These are phyloP conservation scores for Tolypocladium ophioglossoides DNA, from an alignment of 2,329 filamentous ascomycete species.

Conservation along the genomic window DNA sequence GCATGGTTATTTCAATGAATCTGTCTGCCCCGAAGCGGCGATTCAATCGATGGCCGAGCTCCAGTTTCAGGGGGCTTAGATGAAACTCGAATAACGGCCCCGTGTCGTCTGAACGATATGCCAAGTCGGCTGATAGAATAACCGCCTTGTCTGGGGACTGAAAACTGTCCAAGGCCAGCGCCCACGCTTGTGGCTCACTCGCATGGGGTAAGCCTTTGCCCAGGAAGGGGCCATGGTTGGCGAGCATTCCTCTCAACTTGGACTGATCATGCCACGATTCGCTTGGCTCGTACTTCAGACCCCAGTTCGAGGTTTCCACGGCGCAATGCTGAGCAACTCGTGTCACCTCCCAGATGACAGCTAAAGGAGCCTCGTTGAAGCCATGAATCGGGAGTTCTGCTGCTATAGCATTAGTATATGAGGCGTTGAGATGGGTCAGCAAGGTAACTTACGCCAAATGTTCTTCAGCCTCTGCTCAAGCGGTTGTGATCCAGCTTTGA, in stretches of 20 bases:
- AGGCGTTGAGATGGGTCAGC: neutral
- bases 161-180: conserved; percentile 27
- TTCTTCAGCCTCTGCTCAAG: conserved; percentile 18
- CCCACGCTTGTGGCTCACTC: conserved; percentile 34
- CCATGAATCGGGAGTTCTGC: conserved; percentile 26
- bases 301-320: conserved; percentile 25
- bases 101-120: conserved; percentile 19
- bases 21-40: conserved; percentile 48
- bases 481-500: neutral
- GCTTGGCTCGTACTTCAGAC: conserved; percentile 22
- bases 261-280: conserved; percentile 32
- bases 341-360: conserved; percentile 41
- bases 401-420: conserved; percentile 6
- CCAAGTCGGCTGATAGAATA: conserved; percentile 31
- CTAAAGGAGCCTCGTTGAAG: conserved; percentile 34
- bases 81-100: conserved; percentile 34
- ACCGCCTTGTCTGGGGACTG: conserved; percentile 25
- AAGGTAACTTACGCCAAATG: conserved; percentile 28
- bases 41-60: conserved; percentile 38
- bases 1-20: conserved; percentile 45
- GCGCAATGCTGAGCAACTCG: conserved; percentile 35
- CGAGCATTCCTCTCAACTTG: conserved; percentile 30
- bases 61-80: conserved; percentile 37
- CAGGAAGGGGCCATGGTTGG: conserved; percentile 25
- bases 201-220: conserved; percentile 37